Evolutionary conservation across 768 basidiomycete species (phyloP), one percentile per base, ranked within the genome.

Genomic region (Pholiota molesta): DNA sequence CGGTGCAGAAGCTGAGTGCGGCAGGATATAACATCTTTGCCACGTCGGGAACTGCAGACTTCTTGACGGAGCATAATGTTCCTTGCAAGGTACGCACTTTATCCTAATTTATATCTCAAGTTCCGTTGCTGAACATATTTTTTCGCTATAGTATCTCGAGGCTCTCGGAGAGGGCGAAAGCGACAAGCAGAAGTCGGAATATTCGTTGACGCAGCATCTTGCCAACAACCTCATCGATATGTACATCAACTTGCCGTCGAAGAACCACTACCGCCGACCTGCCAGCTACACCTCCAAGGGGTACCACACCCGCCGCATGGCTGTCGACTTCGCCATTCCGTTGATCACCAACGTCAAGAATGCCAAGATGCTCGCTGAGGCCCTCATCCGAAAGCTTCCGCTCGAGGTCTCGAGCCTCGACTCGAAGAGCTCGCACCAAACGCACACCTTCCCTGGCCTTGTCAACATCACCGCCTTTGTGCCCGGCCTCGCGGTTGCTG

Each of bases 191-290:
- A 99, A 99, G 75, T 93, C 94, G 3, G 97, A 99, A 73, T 99
- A 98, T 75, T 99, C 97, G 0, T 81, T 99, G 61, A 95, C 94
- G 4, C 95, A 97, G 74, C 97, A 99, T 79, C 79, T 99, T 63
- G 94, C 93, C 35, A 97, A 97, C 76, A 95, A 96, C 75, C 80
- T 97, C 68, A 99, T 99, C 73, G 97, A 99, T 77, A 92, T 99
- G 88, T 99, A 98, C 75, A 97, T 99, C 86, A 99, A 99, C 76
- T 80, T 99, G 67, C 97, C 97, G 2, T 98, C 97, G 42, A 97
- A 95, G 79, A 99, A 99, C 76, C 86, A 95, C 72, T 99, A 94
- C 77, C 91, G 97, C 61, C 91, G 97, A 19, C 97, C 97, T 6
- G 96, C 97, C 14, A 96, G 90, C 75, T 99, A 99, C 73, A 87